A percentile compares a stretch with the other conserved stretches of the same genome.
These are phyloP conservation scores for Rhodotorula kratochvilovae DNA, from an alignment of 768 basidiomycete species.

Conservation along the genomic window DNA sequence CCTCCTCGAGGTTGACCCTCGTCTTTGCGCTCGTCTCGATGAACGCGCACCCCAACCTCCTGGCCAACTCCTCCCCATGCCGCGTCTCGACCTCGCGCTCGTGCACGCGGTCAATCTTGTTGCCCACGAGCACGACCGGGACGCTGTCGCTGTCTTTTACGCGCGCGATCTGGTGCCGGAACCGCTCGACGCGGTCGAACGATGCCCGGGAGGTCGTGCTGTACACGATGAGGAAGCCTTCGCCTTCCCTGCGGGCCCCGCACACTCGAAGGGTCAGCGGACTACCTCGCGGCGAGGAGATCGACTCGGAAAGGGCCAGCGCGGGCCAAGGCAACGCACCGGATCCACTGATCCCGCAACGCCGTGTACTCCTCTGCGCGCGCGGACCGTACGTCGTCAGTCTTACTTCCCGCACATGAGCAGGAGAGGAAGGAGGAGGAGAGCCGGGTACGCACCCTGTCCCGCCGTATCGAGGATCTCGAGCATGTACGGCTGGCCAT, in stretches of 20 bases:
- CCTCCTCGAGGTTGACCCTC: constrained; percentile 79
- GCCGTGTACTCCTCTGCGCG: constrained; percentile 44
- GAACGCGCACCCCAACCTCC: constrained; percentile 82
- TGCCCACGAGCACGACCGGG: constrained; percentile 94
- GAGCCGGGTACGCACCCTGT: constrained; percentile 51
- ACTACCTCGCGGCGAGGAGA: not conserved
- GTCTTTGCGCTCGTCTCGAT: constrained; percentile 97
- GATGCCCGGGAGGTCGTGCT: constrained; percentile 97
- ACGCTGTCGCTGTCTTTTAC: constrained; percentile 95
- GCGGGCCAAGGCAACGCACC: constrained; percentile 38
- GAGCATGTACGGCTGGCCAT: constrained; percentile 95
- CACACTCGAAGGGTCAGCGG: not conserved
- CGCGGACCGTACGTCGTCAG: no score
- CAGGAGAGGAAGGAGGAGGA: no score
- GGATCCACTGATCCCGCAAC: constrained; percentile 44
- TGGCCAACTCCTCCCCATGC: constrained; percentile 76
- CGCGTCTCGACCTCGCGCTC: constrained; percentile 92
- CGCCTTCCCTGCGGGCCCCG: constrained; percentile 54
- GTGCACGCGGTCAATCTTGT: constrained; percentile 93
- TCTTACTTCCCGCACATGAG: no score
- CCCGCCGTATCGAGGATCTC: constrained; percentile 97
- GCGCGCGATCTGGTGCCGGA: constrained; percentile 85
- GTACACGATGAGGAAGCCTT: constrained; percentile 96
- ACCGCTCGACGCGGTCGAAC: constrained; percentile 92
- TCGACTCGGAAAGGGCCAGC: no score